Evolutionary conservation across 1,284 basidiomycete genomes (phyloP).

Genomic region (Apiotrichum gracile): DNA sequence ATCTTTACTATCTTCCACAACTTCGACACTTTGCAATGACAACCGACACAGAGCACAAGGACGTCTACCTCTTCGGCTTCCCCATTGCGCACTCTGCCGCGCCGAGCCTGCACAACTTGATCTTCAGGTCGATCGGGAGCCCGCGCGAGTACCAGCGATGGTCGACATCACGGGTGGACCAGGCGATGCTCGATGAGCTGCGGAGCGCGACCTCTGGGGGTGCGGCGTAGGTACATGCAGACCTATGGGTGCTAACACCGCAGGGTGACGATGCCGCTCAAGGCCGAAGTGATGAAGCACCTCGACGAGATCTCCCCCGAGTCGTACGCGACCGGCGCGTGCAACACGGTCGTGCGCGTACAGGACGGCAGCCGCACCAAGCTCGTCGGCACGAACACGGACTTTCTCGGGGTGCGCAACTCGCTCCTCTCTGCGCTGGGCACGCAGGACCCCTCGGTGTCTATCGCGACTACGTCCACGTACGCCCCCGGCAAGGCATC

Average conservation of each 20-base stretch:
- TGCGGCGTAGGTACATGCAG: too few species aligned
- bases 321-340: constrained; percentile 71
- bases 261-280: too few species aligned
- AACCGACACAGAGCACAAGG: constrained; percentile 35
- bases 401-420: constrained; percentile 61
- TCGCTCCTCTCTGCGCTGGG: too few species aligned
- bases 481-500: background rate
- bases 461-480: constrained; percentile 78
- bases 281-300: too few species aligned
- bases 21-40: too few species aligned
- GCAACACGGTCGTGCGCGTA: constrained; percentile 72
- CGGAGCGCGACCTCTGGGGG: too few species aligned
- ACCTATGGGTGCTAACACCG: too few species aligned
- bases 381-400: constrained; percentile 80
- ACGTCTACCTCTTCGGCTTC: constrained; percentile 76
- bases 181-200: too few species aligned
- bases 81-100: constrained; percentile 83
- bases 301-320: constrained; percentile 68
- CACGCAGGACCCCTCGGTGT: too few species aligned
- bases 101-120: constrained; percentile 79
- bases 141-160: too few species aligned
- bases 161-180: too few species aligned
- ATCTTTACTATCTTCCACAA: too few species aligned
- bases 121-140: constrained; percentile 68
- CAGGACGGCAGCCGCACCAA: constrained; percentile 48